These are phyloP conservation scores for Cutaneotrichosporon sp. DNA, from an alignment of 1,284 basidiomycete species.

Conservation along the genomic window DNA sequence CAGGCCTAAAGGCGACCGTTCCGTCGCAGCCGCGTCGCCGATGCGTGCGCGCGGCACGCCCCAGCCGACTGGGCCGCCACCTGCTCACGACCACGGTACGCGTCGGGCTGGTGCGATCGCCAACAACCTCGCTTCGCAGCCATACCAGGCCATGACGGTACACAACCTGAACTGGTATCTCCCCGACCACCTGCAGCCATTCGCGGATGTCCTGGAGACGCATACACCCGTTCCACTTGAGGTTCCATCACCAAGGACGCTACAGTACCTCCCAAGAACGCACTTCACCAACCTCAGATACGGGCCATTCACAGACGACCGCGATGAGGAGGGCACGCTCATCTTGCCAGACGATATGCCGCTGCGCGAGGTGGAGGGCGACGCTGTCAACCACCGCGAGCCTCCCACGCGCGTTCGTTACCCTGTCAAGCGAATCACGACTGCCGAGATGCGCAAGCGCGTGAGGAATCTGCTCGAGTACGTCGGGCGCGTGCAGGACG, in stretches of 20 bases:
- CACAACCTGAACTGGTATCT: conserved; percentile 70
- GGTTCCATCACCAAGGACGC: conserved; percentile 58
- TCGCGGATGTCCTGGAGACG: conserved; percentile 79
- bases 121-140: conserved; percentile 35
- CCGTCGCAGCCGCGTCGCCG: conserved; percentile 28
- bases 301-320: conserved; percentile 42
- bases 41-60: conserved; percentile 28
- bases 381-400: conserved; percentile 62
- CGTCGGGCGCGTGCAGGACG: conserved; percentile 65
- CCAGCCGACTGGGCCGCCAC: conserved; percentile 29
- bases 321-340: conserved; percentile 37
- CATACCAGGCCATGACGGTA: conserved; percentile 36
- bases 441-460: conserved; percentile 95
- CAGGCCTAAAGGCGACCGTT: conserved; percentile 53
- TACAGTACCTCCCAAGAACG: conserved; percentile 39
- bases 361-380: conserved; percentile 34
- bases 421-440: conserved; percentile 90
- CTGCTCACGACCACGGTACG: conserved; percentile 48
- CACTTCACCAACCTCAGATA: conserved; percentile 43
- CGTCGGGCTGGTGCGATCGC: conserved; percentile 51
- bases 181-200: conserved; percentile 89
- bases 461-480: conserved; percentile 89
- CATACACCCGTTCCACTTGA: conserved; percentile 72
- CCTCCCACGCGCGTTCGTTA: conserved; percentile 90
- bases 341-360: conserved; percentile 34